Evolutionary conservation across 1,139 yeast species (phyloP).

Genomic region (Saccharomyces hybrid): DNA sequence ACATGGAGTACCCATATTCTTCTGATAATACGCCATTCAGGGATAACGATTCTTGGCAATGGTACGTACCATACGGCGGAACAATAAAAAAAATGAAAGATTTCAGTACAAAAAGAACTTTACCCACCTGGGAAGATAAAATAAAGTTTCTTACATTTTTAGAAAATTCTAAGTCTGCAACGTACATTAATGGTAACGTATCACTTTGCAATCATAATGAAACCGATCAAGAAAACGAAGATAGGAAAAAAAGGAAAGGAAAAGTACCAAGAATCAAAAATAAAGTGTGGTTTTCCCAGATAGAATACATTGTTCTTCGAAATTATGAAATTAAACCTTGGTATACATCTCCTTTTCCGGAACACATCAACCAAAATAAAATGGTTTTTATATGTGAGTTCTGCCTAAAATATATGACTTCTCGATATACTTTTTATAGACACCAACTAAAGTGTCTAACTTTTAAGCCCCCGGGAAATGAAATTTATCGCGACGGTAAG

Average conservation of each 20-base stretch:
- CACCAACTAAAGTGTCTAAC: conserved; percentile 67
- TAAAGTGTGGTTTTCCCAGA: conserved; percentile 17
- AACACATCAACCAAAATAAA: conserved; percentile 60
- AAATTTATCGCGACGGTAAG: conserved; percentile 67
- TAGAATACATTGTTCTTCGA: conserved; percentile 57
- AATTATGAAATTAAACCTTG: conserved; percentile 76
- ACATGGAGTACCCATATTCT: not conserved
- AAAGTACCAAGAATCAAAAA: not conserved
- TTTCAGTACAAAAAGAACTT: conserved; percentile 18
- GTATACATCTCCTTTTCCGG: conserved; percentile 93
- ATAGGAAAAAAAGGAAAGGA: conserved; percentile 4
- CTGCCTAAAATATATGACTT: conserved; percentile 75
- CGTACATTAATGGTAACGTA: conserved; percentile 24
- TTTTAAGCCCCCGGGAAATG: conserved; percentile 82
- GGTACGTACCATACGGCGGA: conserved; percentile 21
- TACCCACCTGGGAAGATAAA: conserved; percentile 23
- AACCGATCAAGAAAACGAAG: conserved; percentile 5
- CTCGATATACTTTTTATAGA: conserved; percentile 59
- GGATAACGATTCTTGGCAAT: conserved; percentile 4
- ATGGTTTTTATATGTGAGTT: conserved; percentile 73
- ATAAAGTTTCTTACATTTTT: conserved; percentile 18
- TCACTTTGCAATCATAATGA: conserved; percentile 15
- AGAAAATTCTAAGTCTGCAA: conserved; percentile 18
- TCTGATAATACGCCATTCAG: not conserved
- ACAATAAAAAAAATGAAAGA: conserved; percentile 23